Base-by-base conservation (phyloP, 2,329 filamentous ascomycete species). In the Aspergillus brasiliensis region DNA sequence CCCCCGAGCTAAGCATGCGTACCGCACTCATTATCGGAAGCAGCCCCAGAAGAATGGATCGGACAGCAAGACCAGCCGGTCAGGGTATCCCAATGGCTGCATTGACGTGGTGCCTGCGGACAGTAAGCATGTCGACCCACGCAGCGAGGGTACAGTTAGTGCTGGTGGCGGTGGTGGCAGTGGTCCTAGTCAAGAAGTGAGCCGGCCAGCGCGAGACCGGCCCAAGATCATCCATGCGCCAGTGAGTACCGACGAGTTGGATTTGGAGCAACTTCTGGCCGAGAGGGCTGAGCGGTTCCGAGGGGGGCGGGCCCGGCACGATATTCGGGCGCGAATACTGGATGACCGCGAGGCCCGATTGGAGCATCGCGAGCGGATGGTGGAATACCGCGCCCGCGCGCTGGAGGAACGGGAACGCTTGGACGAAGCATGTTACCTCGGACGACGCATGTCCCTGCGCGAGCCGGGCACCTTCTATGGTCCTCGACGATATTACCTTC, bases 21-120 rank as follows among this genome's bases (percentile, higher is more conserved):
- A 73, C 59, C 71, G 72, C 28, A 64, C 54, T 6, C 72, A 73
- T 53, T 65, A 63, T 49, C 71, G 70, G 8, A 71, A 67, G 58
- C 66, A 60, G 34, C 57, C 58, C 13, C 59, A 23, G 60, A 66
- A 42, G 40, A 60, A 38, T 47, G 49, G 40, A 8, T 28, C 23
- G 6, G 57, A 59, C 27, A 48, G 19, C 40, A 61, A 59, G 23
- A 37, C 51, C 19, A 47, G 38, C 21, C 62, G 61, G 46, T 44
- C 48, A 19, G 59, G 55, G 31, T 70, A 71, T 47, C 51, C 48
- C 5, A 51, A 53, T 25, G 65, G 59, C 11, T 59, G 58, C 23
- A 62, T 72, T 34, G 71, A 73, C 34, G 58, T 73, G 15, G 44
- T 68, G 13, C 71, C 71, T 10, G 66, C 56, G 13, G 66, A 66